A percentile compares a stretch with the other conserved stretches of the same genome.
Conservation (phyloP, 768 basidiomycete genomes). For the Lactifluus subvellereus region DNA sequence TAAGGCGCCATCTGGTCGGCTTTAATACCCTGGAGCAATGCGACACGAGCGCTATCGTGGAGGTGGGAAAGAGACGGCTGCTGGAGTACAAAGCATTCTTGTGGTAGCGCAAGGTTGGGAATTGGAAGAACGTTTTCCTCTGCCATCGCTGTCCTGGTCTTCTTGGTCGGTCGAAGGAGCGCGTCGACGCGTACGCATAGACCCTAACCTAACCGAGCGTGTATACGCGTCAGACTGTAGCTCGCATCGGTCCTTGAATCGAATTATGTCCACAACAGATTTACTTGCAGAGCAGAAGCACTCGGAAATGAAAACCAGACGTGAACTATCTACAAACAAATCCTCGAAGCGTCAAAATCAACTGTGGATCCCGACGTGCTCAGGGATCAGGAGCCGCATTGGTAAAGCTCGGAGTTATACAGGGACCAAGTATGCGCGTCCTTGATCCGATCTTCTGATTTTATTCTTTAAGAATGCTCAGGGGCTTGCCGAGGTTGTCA, state of each 20-base stretch:
- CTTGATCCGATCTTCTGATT: too few species aligned
- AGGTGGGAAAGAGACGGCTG: conserved; percentile 53
- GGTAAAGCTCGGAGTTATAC: conserved; percentile 82
- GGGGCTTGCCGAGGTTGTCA: conserved; percentile 82
- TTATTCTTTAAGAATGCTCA: conserved; percentile 54
- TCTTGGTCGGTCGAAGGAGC: background rate
- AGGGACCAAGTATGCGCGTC: conserved; percentile 64
- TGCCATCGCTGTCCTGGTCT: conserved; percentile 47
- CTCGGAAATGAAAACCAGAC: conserved; percentile 45
- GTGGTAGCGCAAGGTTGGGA: conserved; percentile 78
- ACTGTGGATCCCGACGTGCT: conserved; percentile 52
- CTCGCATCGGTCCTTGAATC: background rate
- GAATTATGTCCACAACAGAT: conserved; percentile 34
- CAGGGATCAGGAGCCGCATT: conserved; percentile 82
- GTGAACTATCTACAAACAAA: conserved; percentile 73
- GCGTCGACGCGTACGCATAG: conserved; percentile 22
- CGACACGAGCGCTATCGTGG: conserved; percentile 59
- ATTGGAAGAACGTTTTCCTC: conserved; percentile 81
- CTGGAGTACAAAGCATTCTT: conserved; percentile 71
- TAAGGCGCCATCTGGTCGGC: conserved; percentile 90
- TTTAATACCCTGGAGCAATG: conserved; percentile 68
- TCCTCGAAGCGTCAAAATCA: conserved; percentile 42
- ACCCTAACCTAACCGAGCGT: conserved; percentile 22
- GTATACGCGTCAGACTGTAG: conserved; percentile 19
- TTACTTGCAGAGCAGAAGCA: conserved; percentile 54